Conservation (phyloP, 2,329 filamentous ascomycete genomes). For the Macroventuria anomochaeta region DNA sequence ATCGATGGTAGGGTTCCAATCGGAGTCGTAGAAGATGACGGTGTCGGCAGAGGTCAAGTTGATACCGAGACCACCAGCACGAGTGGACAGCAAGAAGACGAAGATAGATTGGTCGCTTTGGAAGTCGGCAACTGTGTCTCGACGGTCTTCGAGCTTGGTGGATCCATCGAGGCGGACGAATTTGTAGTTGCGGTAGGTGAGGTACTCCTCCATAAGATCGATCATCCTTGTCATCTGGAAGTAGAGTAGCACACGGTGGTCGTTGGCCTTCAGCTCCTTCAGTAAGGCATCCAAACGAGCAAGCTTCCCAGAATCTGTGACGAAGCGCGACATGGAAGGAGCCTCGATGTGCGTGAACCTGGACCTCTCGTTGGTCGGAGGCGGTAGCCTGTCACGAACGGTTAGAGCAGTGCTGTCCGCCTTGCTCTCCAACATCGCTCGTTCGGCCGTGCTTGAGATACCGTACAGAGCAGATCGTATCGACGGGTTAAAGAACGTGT, state of each 20-base stretch:
- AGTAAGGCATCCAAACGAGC: constrained; percentile 88
- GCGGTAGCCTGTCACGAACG: constrained; percentile 70
- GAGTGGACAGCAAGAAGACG: constrained; percentile 93
- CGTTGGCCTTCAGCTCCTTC: constrained; percentile 86
- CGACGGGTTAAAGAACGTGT: constrained; percentile 76
- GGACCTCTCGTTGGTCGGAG: constrained; percentile 79
- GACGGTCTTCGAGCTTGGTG: constrained; percentile 94
- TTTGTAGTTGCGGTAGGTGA: constrained; percentile 99
- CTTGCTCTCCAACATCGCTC: constrained; percentile 75
- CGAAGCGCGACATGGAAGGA: constrained; percentile 95
- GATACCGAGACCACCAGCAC: constrained; percentile 96
- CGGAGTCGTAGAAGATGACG: constrained; percentile 99
- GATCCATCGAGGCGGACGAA: constrained; percentile 96
- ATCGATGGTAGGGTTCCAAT: constrained; percentile 99
- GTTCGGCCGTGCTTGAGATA: constrained; percentile 68
- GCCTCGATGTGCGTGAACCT: constrained; percentile 90
- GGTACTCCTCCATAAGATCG: constrained; percentile 97
- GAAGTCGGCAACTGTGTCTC: constrained; percentile 96
- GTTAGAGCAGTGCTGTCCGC: constrained; percentile 71
- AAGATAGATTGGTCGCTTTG: constrained; percentile 94
- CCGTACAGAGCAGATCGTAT: constrained; percentile 80
- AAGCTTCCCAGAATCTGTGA: constrained; percentile 96
- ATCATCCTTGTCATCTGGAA: constrained; percentile 99
- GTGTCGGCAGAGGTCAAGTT: constrained; percentile 96
- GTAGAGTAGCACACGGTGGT: constrained; percentile 93